phyloP scores from a whole-genome alignment of 352 stramenopile species.

The Phytophthora multivora region DNA sequence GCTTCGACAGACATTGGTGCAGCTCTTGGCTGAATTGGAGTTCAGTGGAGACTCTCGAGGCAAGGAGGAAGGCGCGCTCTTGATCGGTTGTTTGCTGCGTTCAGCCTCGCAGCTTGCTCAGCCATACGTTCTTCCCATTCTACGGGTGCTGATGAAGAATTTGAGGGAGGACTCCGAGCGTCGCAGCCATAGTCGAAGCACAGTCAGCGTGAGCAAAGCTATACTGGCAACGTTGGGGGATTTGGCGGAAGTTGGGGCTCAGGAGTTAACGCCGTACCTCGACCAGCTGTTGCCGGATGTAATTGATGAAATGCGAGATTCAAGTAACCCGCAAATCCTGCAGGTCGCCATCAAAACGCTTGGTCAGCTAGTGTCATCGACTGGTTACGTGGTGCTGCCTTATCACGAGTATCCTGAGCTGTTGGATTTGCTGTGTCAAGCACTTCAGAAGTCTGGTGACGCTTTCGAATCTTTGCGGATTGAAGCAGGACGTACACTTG shows the following conservation, averaged over 20 bases:
- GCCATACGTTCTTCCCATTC: conserved; percentile 85
- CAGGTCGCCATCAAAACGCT: conserved; percentile 88
- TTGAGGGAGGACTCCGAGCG: conserved; percentile 79
- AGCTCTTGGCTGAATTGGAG: conserved; percentile 86
- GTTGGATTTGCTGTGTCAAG: conserved; percentile 76
- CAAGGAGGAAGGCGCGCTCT: conserved; percentile 82
- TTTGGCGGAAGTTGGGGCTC: conserved; percentile 74
- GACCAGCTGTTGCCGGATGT: conserved; percentile 86
- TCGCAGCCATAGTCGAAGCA: conserved; percentile 75
- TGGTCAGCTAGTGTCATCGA: conserved; percentile 81
- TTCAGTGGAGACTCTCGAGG: conserved; percentile 82
- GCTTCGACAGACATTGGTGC: conserved; percentile 83
- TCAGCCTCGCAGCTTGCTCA: conserved; percentile 81
- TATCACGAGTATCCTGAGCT: conserved; percentile 87
- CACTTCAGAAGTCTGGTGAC: conserved; percentile 82
- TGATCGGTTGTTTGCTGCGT: conserved; percentile 81
- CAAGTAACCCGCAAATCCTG: conserved; percentile 84
- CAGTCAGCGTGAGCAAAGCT: conserved; percentile 81
- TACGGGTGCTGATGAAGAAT: conserved; percentile 89
- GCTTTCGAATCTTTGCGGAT: conserved; percentile 76
- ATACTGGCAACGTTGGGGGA: conserved; percentile 85
- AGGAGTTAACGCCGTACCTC: conserved; percentile 83
- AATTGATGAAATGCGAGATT: conserved; percentile 87
- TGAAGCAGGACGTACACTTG: conserved; percentile 81
- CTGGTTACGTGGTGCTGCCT: conserved; percentile 82